Base-by-base conservation (phyloP, 2,329 filamentous ascomycete species). In the Cercospora sp. region DNA sequence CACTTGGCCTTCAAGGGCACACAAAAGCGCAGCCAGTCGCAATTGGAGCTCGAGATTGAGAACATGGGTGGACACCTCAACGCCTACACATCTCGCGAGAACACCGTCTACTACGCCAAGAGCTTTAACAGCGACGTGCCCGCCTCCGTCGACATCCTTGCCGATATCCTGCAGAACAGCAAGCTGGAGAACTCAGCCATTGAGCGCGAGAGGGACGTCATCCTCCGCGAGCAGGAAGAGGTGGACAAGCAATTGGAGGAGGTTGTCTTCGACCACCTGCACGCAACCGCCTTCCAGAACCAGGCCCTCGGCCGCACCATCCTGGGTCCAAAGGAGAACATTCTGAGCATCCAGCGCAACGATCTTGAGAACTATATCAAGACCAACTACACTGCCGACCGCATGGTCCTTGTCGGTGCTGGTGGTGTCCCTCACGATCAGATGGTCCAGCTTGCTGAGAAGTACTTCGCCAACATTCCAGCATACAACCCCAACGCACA, bases 1-100 rank as follows among this genome's bases (percentile, higher is more conserved):
- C 95, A 99, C 86, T 89, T 99, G 82, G 96, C 96, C 78, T 99
- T 99, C 90, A 99, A 99, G 94, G 95, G 95, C 77, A 99, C 95
- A 75, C 87, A 91, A 83, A 97, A 91, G 86, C 89, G 95, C 83
- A 93, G 91, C 74, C 95, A 99, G 84, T 91, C 96, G 81, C 95
- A 99, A 85, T 87, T 99, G 81, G 95, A 99, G 86, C 90, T 99
- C 74, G 95, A 99, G 87, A 98, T 99, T 80, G 95, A 99, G 88
- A 99, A 99, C 86, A 97, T 99, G 92, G 95, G 95, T 82, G 95
- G 93, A 74, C 95, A 99, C 86, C 88, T 99, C 78, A 99, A 99
- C 84, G 95, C 95, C 81, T 99, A 99, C 87, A 99, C 95, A 78
- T 98, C 94, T 86, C 93, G 95, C 82, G 95, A 99, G 84, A 98